Conservation (phyloP, 2,329 filamentous ascomycete genomes). For the Colletotrichum australisinense region DNA sequence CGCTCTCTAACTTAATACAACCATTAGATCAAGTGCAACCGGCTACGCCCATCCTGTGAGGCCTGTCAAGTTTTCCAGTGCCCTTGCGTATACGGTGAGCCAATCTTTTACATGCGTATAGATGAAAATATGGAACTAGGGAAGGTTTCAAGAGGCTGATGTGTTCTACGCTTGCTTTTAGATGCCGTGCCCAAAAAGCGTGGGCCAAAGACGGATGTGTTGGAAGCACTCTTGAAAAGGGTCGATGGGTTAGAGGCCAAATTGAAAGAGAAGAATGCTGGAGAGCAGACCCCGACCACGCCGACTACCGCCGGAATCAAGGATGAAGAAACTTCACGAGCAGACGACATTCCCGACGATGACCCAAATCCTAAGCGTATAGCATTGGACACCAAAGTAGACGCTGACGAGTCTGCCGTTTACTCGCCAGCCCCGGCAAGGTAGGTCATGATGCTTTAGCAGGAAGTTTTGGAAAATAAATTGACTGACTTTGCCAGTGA, state of each 20-base stretch:
- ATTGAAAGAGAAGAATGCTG: conserved; percentile 74
- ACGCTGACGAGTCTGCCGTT: conserved; percentile 50
- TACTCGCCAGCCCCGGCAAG: conserved; percentile 55
- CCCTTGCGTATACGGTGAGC: conserved; percentile 86
- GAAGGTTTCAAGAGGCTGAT: conserved; percentile 16
- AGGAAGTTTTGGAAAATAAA: background rate
- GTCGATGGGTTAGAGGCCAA: conserved; percentile 88
- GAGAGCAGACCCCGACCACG: conserved; percentile 42
- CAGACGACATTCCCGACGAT: conserved; percentile 42
- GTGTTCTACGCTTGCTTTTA: conserved; percentile 46
- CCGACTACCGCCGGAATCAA: conserved; percentile 36
- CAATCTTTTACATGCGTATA: background rate
- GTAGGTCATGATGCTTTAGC: conserved; percentile 40
- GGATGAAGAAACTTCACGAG: conserved; percentile 40
- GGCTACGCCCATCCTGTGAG: conserved; percentile 85
- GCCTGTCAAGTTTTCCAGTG: conserved; percentile 92
- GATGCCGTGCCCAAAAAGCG: conserved; percentile 92
- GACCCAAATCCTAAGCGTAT: conserved; percentile 56
- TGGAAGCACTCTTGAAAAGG: conserved; percentile 85
- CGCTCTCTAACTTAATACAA: conserved; percentile 24
- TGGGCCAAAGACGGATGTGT: conserved; percentile 89
- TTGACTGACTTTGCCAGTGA: conserved; percentile 49
- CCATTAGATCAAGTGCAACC: conserved; percentile 88
- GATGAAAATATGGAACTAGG: background rate
- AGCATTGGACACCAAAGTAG: conserved; percentile 49